These are phyloP conservation scores for Dothideomycetes sp. DNA, from an alignment of 2,329 filamentous ascomycete species.

Conservation along the genomic window DNA sequence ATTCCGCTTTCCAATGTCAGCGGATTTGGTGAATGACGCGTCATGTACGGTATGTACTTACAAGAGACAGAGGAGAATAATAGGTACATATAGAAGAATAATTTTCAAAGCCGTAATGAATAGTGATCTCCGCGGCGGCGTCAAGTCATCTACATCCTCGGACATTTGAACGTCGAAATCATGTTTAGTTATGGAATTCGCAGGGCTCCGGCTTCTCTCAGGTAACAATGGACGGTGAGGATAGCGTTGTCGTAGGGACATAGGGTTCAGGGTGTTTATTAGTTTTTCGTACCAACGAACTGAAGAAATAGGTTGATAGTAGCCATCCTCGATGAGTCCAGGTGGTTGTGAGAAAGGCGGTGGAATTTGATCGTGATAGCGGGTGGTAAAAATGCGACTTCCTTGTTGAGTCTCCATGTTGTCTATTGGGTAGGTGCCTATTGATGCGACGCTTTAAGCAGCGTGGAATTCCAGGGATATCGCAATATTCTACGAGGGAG, in stretches of 20 bases:
- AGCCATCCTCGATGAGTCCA: conserved; percentile 3
- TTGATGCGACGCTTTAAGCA: too few species aligned
- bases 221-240: background rate
- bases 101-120: background rate
- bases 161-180: background rate
- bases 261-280: conserved; percentile 1
- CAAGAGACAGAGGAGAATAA: conserved; percentile 14
- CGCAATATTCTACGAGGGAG: too few species aligned
- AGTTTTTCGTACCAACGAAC: background rate
- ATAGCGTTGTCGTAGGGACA: conserved; percentile 2
- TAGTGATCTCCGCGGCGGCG: background rate
- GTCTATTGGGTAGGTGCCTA: too few species aligned
- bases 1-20: conserved; percentile 28
- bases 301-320: conserved; percentile 1
- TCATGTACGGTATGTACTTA: background rate
- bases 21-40: background rate
- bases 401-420: too few species aligned
- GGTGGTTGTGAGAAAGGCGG: conserved; percentile 2
- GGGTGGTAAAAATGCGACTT: too few species aligned
- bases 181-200: background rate
- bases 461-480: too few species aligned
- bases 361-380: too few species aligned
- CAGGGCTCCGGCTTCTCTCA: background rate
- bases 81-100: conserved; percentile 4
- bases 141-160: background rate